Percentiles rank a stretch among this genome's conserved stretches.
phyloP scores from a whole-genome alignment of 169 alveolate species.

The Plasmodium coatneyi region DNA sequence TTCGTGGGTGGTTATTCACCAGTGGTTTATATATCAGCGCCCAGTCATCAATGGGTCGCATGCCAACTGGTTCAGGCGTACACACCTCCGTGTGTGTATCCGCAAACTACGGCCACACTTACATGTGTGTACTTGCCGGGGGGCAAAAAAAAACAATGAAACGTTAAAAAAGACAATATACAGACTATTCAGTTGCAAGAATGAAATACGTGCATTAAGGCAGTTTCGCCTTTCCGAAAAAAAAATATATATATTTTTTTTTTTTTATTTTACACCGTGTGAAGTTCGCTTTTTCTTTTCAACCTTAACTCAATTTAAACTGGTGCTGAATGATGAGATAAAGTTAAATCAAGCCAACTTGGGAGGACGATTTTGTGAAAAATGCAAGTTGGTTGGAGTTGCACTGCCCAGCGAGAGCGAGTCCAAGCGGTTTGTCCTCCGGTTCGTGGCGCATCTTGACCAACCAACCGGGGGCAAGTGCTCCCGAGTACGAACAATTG shows the following conservation, averaged over 20 bases:
- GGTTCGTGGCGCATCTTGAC: not conserved
- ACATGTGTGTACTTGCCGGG: not conserved
- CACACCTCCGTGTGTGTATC: not conserved
- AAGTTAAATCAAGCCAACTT: not conserved
- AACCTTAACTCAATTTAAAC: not conserved
- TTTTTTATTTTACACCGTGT: not conserved
- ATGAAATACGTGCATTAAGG: slow-evolving; percentile 19
- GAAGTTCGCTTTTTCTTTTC: not conserved
- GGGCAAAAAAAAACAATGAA: not conserved
- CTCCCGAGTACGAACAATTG: not conserved
- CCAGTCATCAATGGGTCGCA: not conserved
- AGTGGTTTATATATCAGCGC: not conserved
- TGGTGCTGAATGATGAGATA: not conserved
- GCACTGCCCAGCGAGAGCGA: not conserved
- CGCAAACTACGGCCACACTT: not conserved
- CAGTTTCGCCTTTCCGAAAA: not conserved
- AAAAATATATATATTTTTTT: not conserved
- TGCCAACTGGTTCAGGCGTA: not conserved
- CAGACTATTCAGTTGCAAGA: not conserved
- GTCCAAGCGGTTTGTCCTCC: not conserved
- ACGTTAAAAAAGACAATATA: slow-evolving; percentile 4
- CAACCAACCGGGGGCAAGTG: not conserved
- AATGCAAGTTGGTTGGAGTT: not conserved
- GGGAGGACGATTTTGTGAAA: not conserved
- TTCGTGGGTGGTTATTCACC: not conserved